Base-by-base conservation (phyloP, 2,329 filamentous ascomycete genomes). In the Periconia sp. region DNA sequence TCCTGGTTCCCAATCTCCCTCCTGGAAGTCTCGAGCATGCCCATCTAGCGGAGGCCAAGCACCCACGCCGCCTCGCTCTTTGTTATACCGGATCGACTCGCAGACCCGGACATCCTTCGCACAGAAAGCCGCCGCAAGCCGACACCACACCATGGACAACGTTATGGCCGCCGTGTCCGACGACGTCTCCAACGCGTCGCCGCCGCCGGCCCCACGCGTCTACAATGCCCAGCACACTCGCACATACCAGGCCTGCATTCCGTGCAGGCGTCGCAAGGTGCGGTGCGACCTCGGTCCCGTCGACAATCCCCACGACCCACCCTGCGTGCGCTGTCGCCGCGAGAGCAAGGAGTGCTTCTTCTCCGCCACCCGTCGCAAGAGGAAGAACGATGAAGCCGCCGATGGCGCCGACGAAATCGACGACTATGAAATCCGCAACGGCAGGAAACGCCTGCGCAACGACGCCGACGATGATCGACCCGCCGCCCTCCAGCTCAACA, bases 281-380 rank as follows among this genome's bases (percentile, higher is more conserved):
- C 77, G 79, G 38, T 84, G 81, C 66, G 80, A 83, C 62, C 66
- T 80, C 61, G 79, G 82, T 52, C 70, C 83, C 34, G 92, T 97
- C 66, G 94, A 97, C 73, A 92, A 94, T 61, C 94, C 94, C 17
- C 85, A 92, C 71, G 90, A 95, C 60, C 92, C 92, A 41, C 94
- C 94, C 2, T 99, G 94, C 70, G 88, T 92, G 46, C 85, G 94
- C 65, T 99, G 94, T 69, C 87, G 91, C 39, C 86, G 94, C 56
- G 94, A 99, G 77, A 90, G 87, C 75, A 97, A 97, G 71, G 87
- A 96, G 62, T 99, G 94, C 77, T 95, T 87, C 79, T 99, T 99
- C 77, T 95, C 91, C 50, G 89, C 91, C 15, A 97, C 92, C 22
- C 82, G 94, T 36, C 85, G 94, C 65, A 97, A 97, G 83, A 84